A percentile compares a stretch with the other conserved stretches of the same genome.
phyloP scores from a whole-genome alignment of 1,284 basidiomycete species.

The Leucoagaricus sp. region DNA sequence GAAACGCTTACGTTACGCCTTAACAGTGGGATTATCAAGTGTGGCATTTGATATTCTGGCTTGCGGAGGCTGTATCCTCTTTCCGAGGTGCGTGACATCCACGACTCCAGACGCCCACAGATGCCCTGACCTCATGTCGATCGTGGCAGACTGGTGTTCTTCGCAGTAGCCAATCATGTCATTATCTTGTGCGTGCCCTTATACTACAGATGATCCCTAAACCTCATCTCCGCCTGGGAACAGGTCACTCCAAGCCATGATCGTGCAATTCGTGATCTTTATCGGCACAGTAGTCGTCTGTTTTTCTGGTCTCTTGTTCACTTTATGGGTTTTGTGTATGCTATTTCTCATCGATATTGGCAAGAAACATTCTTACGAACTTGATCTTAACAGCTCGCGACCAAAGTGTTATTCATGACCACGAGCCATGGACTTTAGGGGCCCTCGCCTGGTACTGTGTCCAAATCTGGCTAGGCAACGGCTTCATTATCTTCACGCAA shows the following conservation, averaged over 20 bases:
- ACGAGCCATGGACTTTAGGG: constrained; percentile 56
- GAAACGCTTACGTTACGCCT: neutral
- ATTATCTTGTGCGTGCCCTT: constrained; percentile 64
- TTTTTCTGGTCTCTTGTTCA: constrained; percentile 87
- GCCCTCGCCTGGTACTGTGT: constrained; percentile 81
- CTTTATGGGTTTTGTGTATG: constrained; percentile 76
- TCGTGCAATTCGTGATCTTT: constrained; percentile 81
- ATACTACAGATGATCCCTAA: constrained; percentile 2
- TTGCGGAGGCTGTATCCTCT: constrained; percentile 85
- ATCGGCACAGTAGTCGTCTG: constrained; percentile 81
- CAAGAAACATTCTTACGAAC: constrained; percentile 16
- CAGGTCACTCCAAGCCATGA: constrained; percentile 77
- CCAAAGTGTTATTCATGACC: neutral
- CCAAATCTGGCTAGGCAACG: constrained; percentile 85
- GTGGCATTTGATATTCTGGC: constrained; percentile 83
- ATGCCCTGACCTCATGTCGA: constrained; percentile 4
- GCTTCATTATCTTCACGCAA: constrained; percentile 67
- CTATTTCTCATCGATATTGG: neutral
- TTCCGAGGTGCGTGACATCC: constrained; percentile 58
- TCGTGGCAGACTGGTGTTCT: constrained; percentile 65
- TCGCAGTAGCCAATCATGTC: constrained; percentile 81
- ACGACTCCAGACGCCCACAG: neutral
- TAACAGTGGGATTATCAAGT: constrained; percentile 57
- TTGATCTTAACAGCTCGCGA: constrained; percentile 30
- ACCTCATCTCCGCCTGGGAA: neutral